Percentiles rank a stretch among this genome's conserved stretches.
Conservation (phyloP, 352 stramenopile species). For the Globisporangium nagaii region DNA sequence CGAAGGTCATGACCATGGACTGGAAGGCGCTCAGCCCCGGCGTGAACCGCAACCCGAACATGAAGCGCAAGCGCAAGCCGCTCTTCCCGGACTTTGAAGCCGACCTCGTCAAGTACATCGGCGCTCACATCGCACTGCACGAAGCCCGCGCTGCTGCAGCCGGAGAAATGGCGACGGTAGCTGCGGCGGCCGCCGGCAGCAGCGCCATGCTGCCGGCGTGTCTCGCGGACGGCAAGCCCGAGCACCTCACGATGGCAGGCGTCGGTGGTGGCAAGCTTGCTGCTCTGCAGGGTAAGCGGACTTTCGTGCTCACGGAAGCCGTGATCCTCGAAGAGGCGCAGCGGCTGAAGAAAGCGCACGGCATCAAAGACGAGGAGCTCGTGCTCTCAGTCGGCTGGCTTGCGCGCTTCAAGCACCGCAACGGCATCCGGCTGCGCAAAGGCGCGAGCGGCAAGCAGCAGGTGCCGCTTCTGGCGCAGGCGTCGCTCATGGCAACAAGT, state of each 20-base stretch:
- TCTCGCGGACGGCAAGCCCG: background rate
- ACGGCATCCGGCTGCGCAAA: constrained; percentile 66
- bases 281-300: background rate
- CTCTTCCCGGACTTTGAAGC: constrained; percentile 67
- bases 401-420: constrained; percentile 62
- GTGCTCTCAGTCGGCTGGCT: constrained; percentile 74
- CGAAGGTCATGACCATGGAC: constrained; percentile 67
- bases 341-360: constrained; percentile 57
- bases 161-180: background rate
- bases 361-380: constrained; percentile 56
- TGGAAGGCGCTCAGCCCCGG: constrained; percentile 47
- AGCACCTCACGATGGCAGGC: background rate
- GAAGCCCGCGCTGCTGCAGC: background rate
- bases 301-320: constrained; percentile 40
- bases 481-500: background rate
- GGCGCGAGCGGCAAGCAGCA: constrained; percentile 12
- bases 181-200: background rate
- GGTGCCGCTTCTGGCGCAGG: background rate
- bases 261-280: background rate
- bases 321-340: constrained; percentile 74
- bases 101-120: constrained; percentile 54
- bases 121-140: constrained; percentile 12
- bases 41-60: constrained; percentile 54
- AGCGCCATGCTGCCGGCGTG: background rate
- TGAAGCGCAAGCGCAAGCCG: constrained; percentile 68